These are phyloP conservation scores for Hibiscus trionum DNA, from an alignment of 345 rosid genomes.

Conservation along the genomic window DNA sequence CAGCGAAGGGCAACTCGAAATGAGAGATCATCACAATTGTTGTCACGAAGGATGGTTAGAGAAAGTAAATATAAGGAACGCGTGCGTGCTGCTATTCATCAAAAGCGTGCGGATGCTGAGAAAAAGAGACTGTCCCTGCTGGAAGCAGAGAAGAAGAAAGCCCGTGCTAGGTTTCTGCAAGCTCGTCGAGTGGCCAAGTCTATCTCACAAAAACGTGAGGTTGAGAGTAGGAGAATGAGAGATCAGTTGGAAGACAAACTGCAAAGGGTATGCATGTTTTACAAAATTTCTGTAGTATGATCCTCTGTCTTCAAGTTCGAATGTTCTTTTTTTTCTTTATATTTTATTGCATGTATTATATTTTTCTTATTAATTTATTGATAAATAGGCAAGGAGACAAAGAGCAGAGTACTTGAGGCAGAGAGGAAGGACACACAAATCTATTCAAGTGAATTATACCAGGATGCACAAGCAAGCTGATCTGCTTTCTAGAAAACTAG, in stretches of 20 bases:
- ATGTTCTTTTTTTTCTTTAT: not conserved
- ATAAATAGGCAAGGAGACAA: conserved; percentile 68
- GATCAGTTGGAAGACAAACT: conserved; percentile 80
- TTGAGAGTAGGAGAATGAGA: conserved; percentile 76
- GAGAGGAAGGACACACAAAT: conserved; percentile 56
- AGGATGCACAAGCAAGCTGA: conserved; percentile 71
- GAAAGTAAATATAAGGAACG: conserved; percentile 92
- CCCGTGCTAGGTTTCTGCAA: conserved; percentile 66
- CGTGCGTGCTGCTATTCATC: conserved; percentile 70
- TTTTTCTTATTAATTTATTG: conserved; percentile 11
- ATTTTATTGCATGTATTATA: not conserved
- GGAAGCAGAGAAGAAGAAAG: conserved; percentile 86
- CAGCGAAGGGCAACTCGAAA: conserved; percentile 66
- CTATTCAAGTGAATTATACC: conserved; percentile 35
- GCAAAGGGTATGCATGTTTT: conserved; percentile 54
- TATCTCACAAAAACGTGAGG: conserved; percentile 73
- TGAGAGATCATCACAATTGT: conserved; percentile 82
- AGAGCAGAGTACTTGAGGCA: conserved; percentile 89
- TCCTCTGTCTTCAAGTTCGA: not conserved
- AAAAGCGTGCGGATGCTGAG: conserved; percentile 91
- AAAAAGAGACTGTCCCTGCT: conserved; percentile 75
- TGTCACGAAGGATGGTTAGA: conserved; percentile 64
- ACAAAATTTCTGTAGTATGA: not conserved
- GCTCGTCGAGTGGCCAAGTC: conserved; percentile 67
- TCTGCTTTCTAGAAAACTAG: conserved; percentile 64